Evolutionary conservation across 176 grass and related monocot species (phyloP).

Genomic region (Hordeum vulgare): MorexV3_pseudomolecules_assembly NC_058522.1:26324625-26325124

Average conservation of each 20-base stretch:
- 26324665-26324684: no score
- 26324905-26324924: neutral
- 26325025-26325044: neutral
- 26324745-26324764: neutral
- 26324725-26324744: no score
- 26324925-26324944: neutral
- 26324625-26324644: neutral
- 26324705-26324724: neutral
- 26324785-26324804: neutral
- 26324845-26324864: neutral
- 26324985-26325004: no score
- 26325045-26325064: neutral
- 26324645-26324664: neutral
- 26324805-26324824: no score
- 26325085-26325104: no score
- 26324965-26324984: neutral
- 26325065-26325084: no score
- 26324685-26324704: no score
- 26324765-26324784: neutral
- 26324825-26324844: neutral
- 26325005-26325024: neutral
- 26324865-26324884: neutral
- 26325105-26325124: fast-evolving
- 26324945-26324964: neutral
- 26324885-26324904: neutral